Base-by-base conservation (phyloP, 176 grass and related monocot species). In the Cenchrus purpureus region DNA sequence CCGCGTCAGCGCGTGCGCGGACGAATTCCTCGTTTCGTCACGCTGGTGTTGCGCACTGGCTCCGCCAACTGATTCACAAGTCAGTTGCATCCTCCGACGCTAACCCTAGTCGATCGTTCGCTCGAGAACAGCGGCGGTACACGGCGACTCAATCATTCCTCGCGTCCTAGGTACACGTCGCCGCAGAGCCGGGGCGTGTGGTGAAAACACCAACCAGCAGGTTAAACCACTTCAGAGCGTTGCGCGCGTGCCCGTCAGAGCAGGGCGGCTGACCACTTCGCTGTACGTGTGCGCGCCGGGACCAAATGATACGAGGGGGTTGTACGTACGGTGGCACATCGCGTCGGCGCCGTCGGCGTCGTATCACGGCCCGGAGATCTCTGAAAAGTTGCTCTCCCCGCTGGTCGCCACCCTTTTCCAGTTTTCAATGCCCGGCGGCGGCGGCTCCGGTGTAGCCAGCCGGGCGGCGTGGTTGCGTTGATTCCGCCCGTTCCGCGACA, bases 351-450 rank as follows among this genome's bases (percentile, higher is more conserved):
- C 58, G 40, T 65, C 76, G 54, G 25, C 14, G 46, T 53, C 19
- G 28, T 61, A 78, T 88, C 86, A 77, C 80, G 73, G 14, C 59
- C 59, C 46, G 65, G 46, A 71, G n/a, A 83, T 72, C 31, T 79
- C 46, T 0, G 62, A 10, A 76, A 22, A 5, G 17, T 25, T 3
- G 64, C 5, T 7, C 6, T 20, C 57, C 22, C 25, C 43, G n/a
- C 67, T 46, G 0, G 42, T 12, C 19, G 37, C 43, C 6, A 1
- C 45, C 45, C 45, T 46, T 46, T 40, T 40, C 37, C 37, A 40
- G 37, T 62, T 81, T 67, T 66, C 42, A 14, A 28, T 37, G 71
- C 34, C 51, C 10, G 52, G 13, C 12, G 31, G 31, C 37, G 37
- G 37, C 37, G 37, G 37, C 37, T 40, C 37, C 37, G 37, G 37